A percentile compares a stretch with the other conserved stretches of the same genome.
phyloP scores from a whole-genome alignment of 2,329 filamentous ascomycete genomes.

The Exserohilum rostratum region DNA sequence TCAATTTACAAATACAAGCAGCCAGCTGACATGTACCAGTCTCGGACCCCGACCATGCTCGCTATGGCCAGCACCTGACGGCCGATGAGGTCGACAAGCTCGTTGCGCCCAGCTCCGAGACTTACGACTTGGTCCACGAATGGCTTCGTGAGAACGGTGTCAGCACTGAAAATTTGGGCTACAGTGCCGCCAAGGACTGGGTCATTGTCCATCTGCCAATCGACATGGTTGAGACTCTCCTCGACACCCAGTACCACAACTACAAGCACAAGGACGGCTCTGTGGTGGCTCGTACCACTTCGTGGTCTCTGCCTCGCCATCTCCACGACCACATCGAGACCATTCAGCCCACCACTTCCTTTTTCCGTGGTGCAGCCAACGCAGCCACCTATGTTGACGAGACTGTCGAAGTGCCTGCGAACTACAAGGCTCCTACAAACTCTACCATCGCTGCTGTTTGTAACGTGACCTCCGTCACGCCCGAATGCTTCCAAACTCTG shows the following conservation, averaged over 20 bases:
- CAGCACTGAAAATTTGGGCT: slow-evolving; percentile 50
- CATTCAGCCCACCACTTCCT: slow-evolving; percentile 66
- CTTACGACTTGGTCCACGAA: slow-evolving; percentile 59
- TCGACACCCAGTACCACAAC: slow-evolving; percentile 57
- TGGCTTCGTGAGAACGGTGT: slow-evolving; percentile 64
- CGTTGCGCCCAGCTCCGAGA: slow-evolving; percentile 60
- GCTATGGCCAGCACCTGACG: slow-evolving; percentile 63
- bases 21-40: slow-evolving; percentile 16
- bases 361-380: slow-evolving; percentile 48
- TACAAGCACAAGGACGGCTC: slow-evolving; percentile 63
- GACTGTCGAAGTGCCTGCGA: slow-evolving; percentile 29
- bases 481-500: slow-evolving; percentile 60
- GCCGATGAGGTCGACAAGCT: slow-evolving; percentile 60
- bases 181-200: slow-evolving; percentile 64
- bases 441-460: slow-evolving; percentile 51
- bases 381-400: slow-evolving; percentile 34
- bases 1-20: too few species aligned
- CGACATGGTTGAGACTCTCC: slow-evolving; percentile 58
- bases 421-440: slow-evolving; percentile 39
- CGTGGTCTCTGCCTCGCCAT: slow-evolving; percentile 64
- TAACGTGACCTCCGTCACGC: slow-evolving; percentile 59
- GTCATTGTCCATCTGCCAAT: slow-evolving; percentile 61
- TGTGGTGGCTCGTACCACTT: slow-evolving; percentile 58
- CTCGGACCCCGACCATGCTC: slow-evolving; percentile 54
- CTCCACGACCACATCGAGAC: slow-evolving; percentile 65